These are phyloP conservation scores for Cyberlindnera amylophila DNA, from an alignment of 805 yeast genomes.

Conservation along the genomic window DNA sequence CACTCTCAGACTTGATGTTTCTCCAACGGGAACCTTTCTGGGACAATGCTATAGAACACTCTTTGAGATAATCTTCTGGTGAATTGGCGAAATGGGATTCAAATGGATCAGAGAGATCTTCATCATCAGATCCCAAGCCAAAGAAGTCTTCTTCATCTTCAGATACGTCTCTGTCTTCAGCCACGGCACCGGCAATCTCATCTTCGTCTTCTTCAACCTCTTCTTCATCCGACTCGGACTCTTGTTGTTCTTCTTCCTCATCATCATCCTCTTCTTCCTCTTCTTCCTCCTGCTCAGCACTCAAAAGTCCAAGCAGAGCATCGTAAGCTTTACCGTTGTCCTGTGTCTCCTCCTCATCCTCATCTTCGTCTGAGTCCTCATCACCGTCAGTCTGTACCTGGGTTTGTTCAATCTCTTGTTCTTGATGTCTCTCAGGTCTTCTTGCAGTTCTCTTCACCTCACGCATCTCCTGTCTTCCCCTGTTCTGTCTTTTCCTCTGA, in stretches of 20 bases:
- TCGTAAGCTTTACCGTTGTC: constrained; percentile 48
- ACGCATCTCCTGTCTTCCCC: constrained; percentile 63
- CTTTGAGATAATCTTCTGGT: constrained; percentile 33
- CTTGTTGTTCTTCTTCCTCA: constrained; percentile 17
- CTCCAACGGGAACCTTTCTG: constrained; percentile 24
- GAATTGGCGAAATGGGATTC: constrained; percentile 67
- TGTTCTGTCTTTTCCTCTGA: constrained; percentile 20
- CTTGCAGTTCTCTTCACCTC: constrained; percentile 53
- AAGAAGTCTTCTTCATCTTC: constrained; percentile 28
- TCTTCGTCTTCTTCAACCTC: constrained; percentile 29
- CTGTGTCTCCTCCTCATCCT: constrained; percentile 18
- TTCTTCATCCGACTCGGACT: constrained; percentile 21
- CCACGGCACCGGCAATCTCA: constrained; percentile 21
- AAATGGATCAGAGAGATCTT: constrained; percentile 62
- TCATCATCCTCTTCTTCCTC: constrained; percentile 10
- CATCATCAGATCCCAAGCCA: constrained; percentile 26
- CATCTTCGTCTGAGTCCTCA: constrained; percentile 18
- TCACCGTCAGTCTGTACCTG: constrained; percentile 14
- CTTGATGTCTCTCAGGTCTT: constrained; percentile 27
- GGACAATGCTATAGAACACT: constrained; percentile 31
- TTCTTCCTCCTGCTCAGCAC: constrained; percentile 34
- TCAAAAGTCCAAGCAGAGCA: constrained; percentile 61
- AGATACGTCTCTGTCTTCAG: constrained; percentile 26
- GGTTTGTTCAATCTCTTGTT: constrained; percentile 20
- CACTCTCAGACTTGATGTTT: constrained; percentile 22